A percentile compares a stretch with the other conserved stretches of the same genome.
Conservation (phyloP, 2,329 filamentous ascomycete species). For the Ploettnerulaceae sp. region DNA sequence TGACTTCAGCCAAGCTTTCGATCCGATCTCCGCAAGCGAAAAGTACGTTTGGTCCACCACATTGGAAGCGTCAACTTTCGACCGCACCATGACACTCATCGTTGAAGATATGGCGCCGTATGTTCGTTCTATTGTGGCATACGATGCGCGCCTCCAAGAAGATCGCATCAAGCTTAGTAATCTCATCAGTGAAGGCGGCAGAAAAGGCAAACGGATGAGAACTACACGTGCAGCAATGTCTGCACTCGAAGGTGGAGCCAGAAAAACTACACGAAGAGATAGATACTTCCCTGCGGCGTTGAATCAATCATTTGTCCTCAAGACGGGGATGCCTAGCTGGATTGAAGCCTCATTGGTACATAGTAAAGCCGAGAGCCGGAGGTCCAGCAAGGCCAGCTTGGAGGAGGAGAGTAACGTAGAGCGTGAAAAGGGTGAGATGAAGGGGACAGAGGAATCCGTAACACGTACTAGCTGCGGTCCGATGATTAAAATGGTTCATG, state of each 20-base stretch:
- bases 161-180: conserved; percentile 60
- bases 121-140: conserved; percentile 76
- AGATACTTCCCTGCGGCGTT: conserved; percentile 64
- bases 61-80: conserved; percentile 68
- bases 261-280: conserved; percentile 62
- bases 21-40: conserved; percentile 51
- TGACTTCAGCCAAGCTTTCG: conserved; percentile 56
- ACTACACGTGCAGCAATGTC: conserved; percentile 72
- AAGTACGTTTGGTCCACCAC: conserved; percentile 38
- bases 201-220: conserved; percentile 52
- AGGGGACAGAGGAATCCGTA: background rate
- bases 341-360: conserved; percentile 19
- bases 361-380: conserved; percentile 1
- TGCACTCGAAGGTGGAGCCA: conserved; percentile 69
- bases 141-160: conserved; percentile 66
- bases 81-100: conserved; percentile 62
- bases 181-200: conserved; percentile 56
- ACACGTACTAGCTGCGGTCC: background rate
- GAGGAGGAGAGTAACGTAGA: background rate
- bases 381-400: conserved; percentile 10
- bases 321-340: conserved; percentile 47
- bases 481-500: background rate
- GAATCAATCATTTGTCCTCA: conserved; percentile 57
- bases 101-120: conserved; percentile 80
- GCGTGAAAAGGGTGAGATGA: background rate